Evolutionary conservation across 1,284 basidiomycete species (phyloP), one percentile per base, ranked within the genome.

Genomic region (Microbotryum intermedium): DNA sequence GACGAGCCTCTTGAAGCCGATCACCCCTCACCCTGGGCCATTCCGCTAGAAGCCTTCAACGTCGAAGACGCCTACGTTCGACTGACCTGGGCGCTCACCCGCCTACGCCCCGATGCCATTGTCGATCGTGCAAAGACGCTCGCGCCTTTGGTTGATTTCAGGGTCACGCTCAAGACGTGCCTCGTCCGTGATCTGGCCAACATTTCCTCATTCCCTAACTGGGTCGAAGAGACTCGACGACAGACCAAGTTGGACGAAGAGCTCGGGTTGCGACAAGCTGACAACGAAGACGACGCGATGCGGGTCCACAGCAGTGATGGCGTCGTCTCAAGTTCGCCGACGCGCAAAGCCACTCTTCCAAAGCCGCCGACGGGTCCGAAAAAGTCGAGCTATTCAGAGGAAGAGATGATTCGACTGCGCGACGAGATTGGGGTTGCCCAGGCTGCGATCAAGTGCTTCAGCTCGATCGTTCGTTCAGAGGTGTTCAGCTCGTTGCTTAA

Each of bases 381-480:
- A 39, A 39, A 39, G 34, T 39, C 34, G 34, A 39, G 34, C 6
- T 39, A 39, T 39, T 57, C 60, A 3, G 65, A 62, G 34, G 58
- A 57, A 39, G 60, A 67, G 52, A 64, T 67, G 62, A 23, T 56
- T 20, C 43, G 65, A 28, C 50, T 62, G 44, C 53, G 60, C 43
- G 65, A 67, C 50, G 65, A 67, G 43, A 23, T 65, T 20, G 60
- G 53, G 11, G 60, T 56, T 1, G 65, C 65, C 11, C 65, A 65
- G 55, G 57, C 58, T 9, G 65, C 60, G 43, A 26, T 67, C 30
- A 62, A 62, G 46, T 56, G 55, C 23, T 50, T 45, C 0, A 48
- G 26, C n/a, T 21, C 46, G 10, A 26, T 48, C 46, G 46, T 23
- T 21, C 46, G 46, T 48, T 48, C 46, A 48, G 26, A 23, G 26